Base-by-base conservation (phyloP, 2,329 filamentous ascomycete genomes). In the Colletotrichum sansevieriae region DNA sequence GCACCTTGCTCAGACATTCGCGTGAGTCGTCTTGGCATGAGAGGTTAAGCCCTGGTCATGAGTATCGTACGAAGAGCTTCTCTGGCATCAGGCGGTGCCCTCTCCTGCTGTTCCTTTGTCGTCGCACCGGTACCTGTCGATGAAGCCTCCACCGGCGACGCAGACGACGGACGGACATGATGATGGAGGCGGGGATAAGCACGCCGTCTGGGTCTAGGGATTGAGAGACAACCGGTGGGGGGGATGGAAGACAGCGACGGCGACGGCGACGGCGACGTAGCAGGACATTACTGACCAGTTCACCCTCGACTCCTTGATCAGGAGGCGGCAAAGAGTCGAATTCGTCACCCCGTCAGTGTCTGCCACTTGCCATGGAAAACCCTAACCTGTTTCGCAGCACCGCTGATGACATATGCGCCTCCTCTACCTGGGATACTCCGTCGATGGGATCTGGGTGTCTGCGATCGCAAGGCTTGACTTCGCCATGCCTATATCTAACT, bases 1-100 rank as follows among this genome's bases (percentile, higher is more conserved):
- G 22, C n/a, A 44, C 61, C 61, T 65, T 65, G 61, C 62, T 65
- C 62, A 59, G 47, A 68, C 47, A 65, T 51, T 65, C 41, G 47
- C 65, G 62, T 55, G 62, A 68, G 65, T 68, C 61, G 62, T 47
- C 41, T 33, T 60, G 47, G 49, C 47, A 54, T 33, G 41, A 60
- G 55, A 35, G 39, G 47, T 55, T 46, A 20, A 59, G 65, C 12
- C 61, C 22, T 18, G 12, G 43, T 35, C 61, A 65, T 65, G 41
- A 56, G 51, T 43, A 68, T 68, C 65, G 65, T 68, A 60, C 55
- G 62, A 65, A 65, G 33, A 37, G 18, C 37, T 54, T 8, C 33
- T 61, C 6, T 51, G 49, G 44, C 20, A 43, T 51, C 46, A 37
- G 25, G 35, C 25, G 13, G 35, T 37, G 37, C 41, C 18, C 47